These are phyloP conservation scores for Inga laurina DNA, from an alignment of 306 rosid species.

Conservation along the genomic window DNA sequence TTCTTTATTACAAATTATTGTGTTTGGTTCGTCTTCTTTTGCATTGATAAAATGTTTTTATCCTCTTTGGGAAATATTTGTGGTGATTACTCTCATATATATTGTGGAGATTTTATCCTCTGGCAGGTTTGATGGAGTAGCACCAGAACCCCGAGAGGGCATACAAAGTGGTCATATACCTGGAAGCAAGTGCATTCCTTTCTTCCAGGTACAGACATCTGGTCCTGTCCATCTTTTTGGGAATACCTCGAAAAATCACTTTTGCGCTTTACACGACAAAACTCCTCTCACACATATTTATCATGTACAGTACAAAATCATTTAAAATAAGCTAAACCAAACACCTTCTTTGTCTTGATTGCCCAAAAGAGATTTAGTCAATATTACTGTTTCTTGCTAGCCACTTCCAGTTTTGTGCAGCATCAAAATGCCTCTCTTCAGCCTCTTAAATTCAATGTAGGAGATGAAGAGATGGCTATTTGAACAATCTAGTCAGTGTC, in stretches of 20 bases:
- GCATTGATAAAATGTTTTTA: background rate
- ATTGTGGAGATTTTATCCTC: constrained; percentile 33
- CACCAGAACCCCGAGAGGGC: constrained; percentile 83
- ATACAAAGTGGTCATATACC: constrained; percentile 91
- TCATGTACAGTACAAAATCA: too few species aligned
- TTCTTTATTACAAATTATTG: background rate
- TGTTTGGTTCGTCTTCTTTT: background rate
- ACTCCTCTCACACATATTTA: too few species aligned
- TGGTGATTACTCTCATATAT: background rate
- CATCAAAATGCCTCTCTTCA: background rate
- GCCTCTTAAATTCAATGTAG: constrained; percentile 2
- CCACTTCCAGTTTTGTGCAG: constrained; percentile 12
- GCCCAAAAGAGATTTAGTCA: constrained; percentile 4
- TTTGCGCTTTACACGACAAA: too few species aligned
- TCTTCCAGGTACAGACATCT: constrained; percentile 55
- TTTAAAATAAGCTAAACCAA: too few species aligned
- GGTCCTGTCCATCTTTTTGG: background rate
- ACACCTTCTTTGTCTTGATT: background rate
- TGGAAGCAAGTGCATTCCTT: constrained; percentile 87
- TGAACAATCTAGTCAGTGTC: background rate
- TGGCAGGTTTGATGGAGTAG: constrained; percentile 79
- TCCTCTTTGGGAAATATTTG: background rate
- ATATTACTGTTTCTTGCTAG: background rate
- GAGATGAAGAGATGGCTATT: background rate
- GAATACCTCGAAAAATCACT: too few species aligned